Conservation (phyloP, 768 basidiomycete genomes). For the Collybia nuda region DNA sequence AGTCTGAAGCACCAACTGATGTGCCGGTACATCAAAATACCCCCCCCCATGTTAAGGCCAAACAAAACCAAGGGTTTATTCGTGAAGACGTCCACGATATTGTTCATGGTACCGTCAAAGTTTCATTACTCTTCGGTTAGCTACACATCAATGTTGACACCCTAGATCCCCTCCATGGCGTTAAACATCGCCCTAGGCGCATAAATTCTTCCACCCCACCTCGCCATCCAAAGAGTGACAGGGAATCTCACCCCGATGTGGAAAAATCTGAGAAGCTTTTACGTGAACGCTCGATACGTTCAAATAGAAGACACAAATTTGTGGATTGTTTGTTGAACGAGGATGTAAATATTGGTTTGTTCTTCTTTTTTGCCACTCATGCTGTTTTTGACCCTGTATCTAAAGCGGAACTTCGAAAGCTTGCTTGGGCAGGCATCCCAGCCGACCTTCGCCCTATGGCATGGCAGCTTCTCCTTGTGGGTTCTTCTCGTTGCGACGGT, state of each 20-base stretch:
- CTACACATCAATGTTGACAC: conserved; percentile 24
- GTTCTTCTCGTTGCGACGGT: conserved; percentile 24
- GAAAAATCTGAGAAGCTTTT: conserved; percentile 60
- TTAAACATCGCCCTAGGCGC: conserved; percentile 43
- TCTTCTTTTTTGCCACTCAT: background rate
- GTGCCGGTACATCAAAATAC: too few relatives aligned
- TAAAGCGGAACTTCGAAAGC: conserved; percentile 79
- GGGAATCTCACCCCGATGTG: conserved; percentile 24
- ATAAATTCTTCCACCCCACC: conserved; percentile 30
- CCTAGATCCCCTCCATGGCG: conserved; percentile 60
- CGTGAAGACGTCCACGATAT: conserved; percentile 73
- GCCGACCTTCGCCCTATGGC: conserved; percentile 83
- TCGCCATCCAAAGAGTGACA: conserved; percentile 21
- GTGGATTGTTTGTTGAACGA: conserved; percentile 72
- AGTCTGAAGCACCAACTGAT: conserved; percentile 41
- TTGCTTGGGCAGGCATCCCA: conserved; percentile 96
- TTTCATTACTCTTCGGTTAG: conserved; percentile 8
- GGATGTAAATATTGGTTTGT: conserved; percentile 81
- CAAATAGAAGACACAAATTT: conserved; percentile 80
- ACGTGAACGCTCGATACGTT: conserved; percentile 75
- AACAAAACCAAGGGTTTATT: conserved; percentile 47
- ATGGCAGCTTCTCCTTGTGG: conserved; percentile 91
- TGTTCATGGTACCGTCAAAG: conserved; percentile 59
- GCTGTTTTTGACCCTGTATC: conserved; percentile 6
- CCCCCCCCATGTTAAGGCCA: conserved; percentile 33